phyloP scores from a whole-genome alignment of 2,329 filamentous ascomycete species.

The Fusarium sp. region DNA sequence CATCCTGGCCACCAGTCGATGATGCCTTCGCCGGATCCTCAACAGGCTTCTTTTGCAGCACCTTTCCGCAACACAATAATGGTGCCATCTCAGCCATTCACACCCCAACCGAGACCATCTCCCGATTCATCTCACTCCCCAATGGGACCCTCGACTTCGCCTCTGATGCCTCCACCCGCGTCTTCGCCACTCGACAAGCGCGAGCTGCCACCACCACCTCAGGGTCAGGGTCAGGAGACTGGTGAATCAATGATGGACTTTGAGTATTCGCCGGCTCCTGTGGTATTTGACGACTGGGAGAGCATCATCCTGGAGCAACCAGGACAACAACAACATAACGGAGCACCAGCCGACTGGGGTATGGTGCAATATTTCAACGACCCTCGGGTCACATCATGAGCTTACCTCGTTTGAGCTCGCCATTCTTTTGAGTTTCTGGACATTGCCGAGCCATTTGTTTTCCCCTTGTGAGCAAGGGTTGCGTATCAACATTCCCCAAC shows the following conservation, averaged over 20 bases:
- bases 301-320: slow-evolving; percentile 52
- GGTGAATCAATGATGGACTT: slow-evolving; percentile 56
- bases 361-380: slow-evolving; percentile 53
- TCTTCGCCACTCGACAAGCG: slow-evolving; percentile 51
- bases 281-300: slow-evolving; percentile 58
- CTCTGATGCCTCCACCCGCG: slow-evolving; percentile 45
- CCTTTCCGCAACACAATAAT: slow-evolving; percentile 51
- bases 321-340: slow-evolving; percentile 42
- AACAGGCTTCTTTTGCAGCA: slow-evolving; percentile 45
- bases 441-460: slow-evolving; percentile 32
- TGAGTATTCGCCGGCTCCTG: slow-evolving; percentile 54
- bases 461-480: slow-evolving; percentile 8
- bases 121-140: slow-evolving; percentile 50
- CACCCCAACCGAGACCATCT: slow-evolving; percentile 44
- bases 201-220: slow-evolving; percentile 51
- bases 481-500: neutral
- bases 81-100: slow-evolving; percentile 48
- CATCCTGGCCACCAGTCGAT: slow-evolving; percentile 45
- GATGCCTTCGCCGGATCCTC: slow-evolving; percentile 46
- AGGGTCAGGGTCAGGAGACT: slow-evolving; percentile 35
- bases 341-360: slow-evolving; percentile 43
- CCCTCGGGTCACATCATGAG: slow-evolving; percentile 48
- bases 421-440: slow-evolving; percentile 35
- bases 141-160: slow-evolving; percentile 49
- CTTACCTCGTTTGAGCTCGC: slow-evolving; percentile 13